Conservation (phyloP, 2,329 filamentous ascomycete genomes). For the Fonsecaea pedrosoi region DNA sequence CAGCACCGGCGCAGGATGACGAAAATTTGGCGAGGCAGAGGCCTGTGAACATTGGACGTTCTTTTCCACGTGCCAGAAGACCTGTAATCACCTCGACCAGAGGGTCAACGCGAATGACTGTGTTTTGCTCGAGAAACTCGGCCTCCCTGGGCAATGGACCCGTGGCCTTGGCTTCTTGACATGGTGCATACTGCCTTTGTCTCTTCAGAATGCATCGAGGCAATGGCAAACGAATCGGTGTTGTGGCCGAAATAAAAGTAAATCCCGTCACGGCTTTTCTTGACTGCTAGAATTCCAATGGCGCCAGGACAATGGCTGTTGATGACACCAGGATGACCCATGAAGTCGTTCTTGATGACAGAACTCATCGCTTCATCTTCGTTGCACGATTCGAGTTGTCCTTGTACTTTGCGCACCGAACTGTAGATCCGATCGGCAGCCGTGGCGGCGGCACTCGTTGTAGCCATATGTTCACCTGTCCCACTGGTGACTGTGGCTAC, state of each 20-base stretch:
- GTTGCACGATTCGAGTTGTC: conserved; percentile 68
- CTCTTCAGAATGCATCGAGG: conserved; percentile 85
- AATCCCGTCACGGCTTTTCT: conserved; percentile 77
- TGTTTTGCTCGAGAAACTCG: conserved; percentile 42
- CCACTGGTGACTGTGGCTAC: conserved; percentile 91
- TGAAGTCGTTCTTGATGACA: conserved; percentile 89
- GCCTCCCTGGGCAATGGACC: conserved; percentile 58
- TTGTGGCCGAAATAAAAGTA: conserved; percentile 96
- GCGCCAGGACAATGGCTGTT: conserved; percentile 82
- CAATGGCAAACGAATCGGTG: conserved; percentile 83
- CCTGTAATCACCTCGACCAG: neutral
- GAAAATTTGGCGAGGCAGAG: neutral
- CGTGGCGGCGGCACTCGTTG: conserved; percentile 85
- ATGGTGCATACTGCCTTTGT: conserved; percentile 79
- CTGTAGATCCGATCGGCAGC: conserved; percentile 86
- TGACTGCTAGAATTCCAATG: conserved; percentile 89
- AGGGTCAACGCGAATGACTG: conserved; percentile 18
- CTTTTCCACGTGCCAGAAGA: neutral
- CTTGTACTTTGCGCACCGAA: conserved; percentile 67
- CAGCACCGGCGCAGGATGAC: neutral
- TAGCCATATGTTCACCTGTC: conserved; percentile 97
- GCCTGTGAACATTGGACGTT: neutral
- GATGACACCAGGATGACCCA: conserved; percentile 82
- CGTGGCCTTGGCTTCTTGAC: conserved; percentile 71
- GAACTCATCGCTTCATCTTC: conserved; percentile 79